A percentile compares a stretch with the other conserved stretches of the same genome.
phyloP scores from a whole-genome alignment of 129 eudicot species.

The Kitagawia praeruptora region DNA sequence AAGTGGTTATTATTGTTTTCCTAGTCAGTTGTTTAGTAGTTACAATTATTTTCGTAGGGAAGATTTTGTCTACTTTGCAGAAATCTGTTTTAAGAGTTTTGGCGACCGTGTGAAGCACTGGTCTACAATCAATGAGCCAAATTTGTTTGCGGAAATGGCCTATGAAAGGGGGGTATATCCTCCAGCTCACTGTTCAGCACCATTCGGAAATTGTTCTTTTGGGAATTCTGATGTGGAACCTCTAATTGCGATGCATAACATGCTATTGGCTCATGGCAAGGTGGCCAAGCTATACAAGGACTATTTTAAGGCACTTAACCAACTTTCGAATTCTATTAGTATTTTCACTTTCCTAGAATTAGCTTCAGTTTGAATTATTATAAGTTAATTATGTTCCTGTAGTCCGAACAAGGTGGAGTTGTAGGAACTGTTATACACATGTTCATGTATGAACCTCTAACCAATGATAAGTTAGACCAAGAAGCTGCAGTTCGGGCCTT shows the following conservation, averaged over 20 bases:
- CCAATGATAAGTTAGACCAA: slow-evolving; percentile 28
- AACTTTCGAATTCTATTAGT: not conserved
- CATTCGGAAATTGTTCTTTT: slow-evolving; percentile 50
- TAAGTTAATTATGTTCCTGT: slow-evolving; percentile 12
- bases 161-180: slow-evolving; percentile 41
- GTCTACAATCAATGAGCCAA: slow-evolving; percentile 74
- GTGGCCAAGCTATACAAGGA: slow-evolving; percentile 57
- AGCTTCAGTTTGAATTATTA: not conserved
- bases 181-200: slow-evolving; percentile 63
- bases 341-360: not conserved
- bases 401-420: slow-evolving; percentile 48
- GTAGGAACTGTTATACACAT: slow-evolving; percentile 35
- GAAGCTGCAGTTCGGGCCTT: slow-evolving; percentile 57
- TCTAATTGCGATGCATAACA: slow-evolving; percentile 54
- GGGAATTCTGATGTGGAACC: slow-evolving; percentile 80
- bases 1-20: not conserved
- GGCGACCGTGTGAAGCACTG: slow-evolving; percentile 80
- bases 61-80: slow-evolving; percentile 54
- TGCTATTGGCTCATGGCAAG: slow-evolving; percentile 69
- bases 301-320: slow-evolving; percentile 42
- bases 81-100: slow-evolving; percentile 55
- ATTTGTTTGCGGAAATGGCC: slow-evolving; percentile 23
- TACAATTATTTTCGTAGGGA: slow-evolving; percentile 34
- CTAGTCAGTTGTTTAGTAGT: not conserved
- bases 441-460: slow-evolving; percentile 46